A percentile compares a stretch with the other conserved stretches of the same genome.
phyloP scores from a whole-genome alignment of 176 grass and related monocot species.

The Oryza glaberrima region DNA sequence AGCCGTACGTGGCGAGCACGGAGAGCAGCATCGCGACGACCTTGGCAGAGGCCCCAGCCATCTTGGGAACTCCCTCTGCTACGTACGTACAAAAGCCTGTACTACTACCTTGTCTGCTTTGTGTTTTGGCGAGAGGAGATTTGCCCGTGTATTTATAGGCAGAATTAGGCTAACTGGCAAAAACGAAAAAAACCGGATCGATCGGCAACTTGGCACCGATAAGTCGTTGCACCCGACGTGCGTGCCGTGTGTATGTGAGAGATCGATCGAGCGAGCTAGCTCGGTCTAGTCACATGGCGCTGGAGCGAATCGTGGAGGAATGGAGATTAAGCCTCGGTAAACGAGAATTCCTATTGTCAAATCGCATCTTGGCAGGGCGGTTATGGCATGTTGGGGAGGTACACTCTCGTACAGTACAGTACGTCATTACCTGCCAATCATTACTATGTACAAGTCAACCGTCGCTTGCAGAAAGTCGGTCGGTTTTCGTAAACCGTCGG shows the following conservation, averaged over 20 bases:
- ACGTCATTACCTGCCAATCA: conserved; percentile 12
- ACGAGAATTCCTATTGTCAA: background rate
- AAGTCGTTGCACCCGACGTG: background rate
- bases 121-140: background rate
- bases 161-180: background rate
- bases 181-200: background rate
- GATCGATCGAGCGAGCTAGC: background rate
- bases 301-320: background rate
- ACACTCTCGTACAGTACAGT: conserved; percentile 29
- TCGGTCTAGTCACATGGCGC: background rate
- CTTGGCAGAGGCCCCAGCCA: background rate
- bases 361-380: background rate
- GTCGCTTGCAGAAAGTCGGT: background rate
- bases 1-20: background rate
- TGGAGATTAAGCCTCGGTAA: background rate
- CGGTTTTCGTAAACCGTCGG: background rate
- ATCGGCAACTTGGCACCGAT: background rate
- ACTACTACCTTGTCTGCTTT: background rate
- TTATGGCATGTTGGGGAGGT: conserved; percentile 12
- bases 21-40: background rate
- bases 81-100: background rate
- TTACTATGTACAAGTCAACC: background rate
- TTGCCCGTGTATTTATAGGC: background rate
- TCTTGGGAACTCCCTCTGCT: background rate
- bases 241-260: background rate